A percentile compares a stretch with the other conserved stretches of the same genome.
phyloP scores from a whole-genome alignment of 495 filamentous ascomycete genomes.

The Podospora pseudoanserina region DNA sequence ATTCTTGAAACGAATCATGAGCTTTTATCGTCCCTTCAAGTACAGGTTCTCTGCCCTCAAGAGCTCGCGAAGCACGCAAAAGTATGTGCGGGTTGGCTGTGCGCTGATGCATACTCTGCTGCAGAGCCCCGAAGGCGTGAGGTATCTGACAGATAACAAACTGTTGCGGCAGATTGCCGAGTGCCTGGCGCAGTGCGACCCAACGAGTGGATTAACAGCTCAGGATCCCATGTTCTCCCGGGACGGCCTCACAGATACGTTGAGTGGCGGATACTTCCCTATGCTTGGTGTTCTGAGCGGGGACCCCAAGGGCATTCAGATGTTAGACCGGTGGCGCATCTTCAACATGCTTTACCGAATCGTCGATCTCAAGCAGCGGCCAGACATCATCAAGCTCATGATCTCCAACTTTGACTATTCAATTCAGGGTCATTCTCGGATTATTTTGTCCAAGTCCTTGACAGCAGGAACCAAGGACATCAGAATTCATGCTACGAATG shows the following conservation, averaged over 20 bases:
- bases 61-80: conserved; percentile 88
- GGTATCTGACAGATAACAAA: conserved; percentile 87
- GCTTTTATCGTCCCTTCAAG: conserved; percentile 96
- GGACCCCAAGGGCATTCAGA: conserved; percentile 74
- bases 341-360: conserved; percentile 99
- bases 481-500: conserved; percentile 77
- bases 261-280: conserved; percentile 89
- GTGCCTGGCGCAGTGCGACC: conserved; percentile 88
- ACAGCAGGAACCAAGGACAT: conserved; percentile 89
- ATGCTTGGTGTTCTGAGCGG: conserved; percentile 83
- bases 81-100: conserved; percentile 87
- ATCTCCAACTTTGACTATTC: conserved; percentile 89
- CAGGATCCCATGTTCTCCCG: conserved; percentile 81
- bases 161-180: conserved; percentile 89
- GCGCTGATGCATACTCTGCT: conserved; percentile 80
- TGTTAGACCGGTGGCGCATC: conserved; percentile 95
- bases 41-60: conserved; percentile 82
- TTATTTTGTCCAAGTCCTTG: conserved; percentile 88
- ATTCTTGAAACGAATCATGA: conserved; percentile 89
- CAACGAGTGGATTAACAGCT: conserved; percentile 84
- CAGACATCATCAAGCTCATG: conserved; percentile 83
- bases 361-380: conserved; percentile 80
- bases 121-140: conserved; percentile 75
- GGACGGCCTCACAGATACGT: conserved; percentile 74
- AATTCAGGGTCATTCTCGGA: conserved; percentile 77